Conservation (phyloP, 352 stramenopile genomes). For the Pythium coloratum region DNA sequence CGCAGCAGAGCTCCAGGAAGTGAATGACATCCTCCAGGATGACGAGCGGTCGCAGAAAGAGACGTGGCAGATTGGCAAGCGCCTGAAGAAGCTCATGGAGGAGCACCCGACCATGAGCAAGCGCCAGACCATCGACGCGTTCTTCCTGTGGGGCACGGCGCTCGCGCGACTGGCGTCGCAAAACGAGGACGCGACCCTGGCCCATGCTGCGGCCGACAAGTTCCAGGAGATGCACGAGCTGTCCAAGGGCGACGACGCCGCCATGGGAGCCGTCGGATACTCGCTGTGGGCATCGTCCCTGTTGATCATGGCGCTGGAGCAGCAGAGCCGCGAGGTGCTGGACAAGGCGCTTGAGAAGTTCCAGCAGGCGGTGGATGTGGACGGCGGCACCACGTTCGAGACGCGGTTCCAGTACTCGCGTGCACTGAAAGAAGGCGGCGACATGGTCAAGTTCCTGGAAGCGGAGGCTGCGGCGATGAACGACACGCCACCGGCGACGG, state of each 20-base stretch:
- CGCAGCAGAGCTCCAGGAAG: conserved; percentile 30
- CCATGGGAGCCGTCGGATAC: conserved; percentile 74
- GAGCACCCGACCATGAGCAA: conserved; percentile 45
- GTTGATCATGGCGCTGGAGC: conserved; percentile 76
- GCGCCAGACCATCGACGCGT: conserved; percentile 66
- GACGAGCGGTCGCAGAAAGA: conserved; percentile 47
- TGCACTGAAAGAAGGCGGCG: conserved; percentile 68
- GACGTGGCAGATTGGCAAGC: conserved; percentile 86
- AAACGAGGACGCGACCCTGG: conserved; percentile 76
- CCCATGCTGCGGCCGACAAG: conserved; percentile 74
- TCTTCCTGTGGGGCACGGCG: conserved; percentile 81
- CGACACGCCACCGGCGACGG: background rate
- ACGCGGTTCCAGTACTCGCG: conserved; percentile 79
- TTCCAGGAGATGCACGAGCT: conserved; percentile 76
- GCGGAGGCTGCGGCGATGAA: conserved; percentile 4
- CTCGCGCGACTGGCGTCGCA: conserved; percentile 68
- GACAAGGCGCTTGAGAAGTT: conserved; percentile 67
- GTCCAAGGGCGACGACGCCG: conserved; percentile 45
- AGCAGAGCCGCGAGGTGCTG: conserved; percentile 51
- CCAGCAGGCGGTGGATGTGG: conserved; percentile 72
- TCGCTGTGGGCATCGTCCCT: conserved; percentile 78
- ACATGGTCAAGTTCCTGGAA: conserved; percentile 62
- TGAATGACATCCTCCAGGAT: conserved; percentile 40
- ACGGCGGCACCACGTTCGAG: conserved; percentile 81
- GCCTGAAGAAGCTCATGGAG: conserved; percentile 79